Conservation (phyloP, 495 filamentous ascomycete species). For the Barbatosphaeria neglecta region DNA sequence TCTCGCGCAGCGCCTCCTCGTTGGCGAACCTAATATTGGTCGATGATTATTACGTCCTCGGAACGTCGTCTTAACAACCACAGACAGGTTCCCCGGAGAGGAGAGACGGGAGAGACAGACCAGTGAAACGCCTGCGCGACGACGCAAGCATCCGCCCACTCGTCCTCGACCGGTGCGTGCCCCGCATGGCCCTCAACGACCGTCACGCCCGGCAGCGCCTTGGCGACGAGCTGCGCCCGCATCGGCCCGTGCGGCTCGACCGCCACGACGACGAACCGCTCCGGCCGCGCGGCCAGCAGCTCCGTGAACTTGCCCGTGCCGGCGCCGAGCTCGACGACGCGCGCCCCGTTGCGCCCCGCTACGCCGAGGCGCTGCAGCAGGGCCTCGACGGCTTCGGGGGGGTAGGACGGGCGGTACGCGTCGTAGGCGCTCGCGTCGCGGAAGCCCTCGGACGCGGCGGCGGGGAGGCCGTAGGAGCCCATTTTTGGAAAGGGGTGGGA, state of each 20-base stretch:
- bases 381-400: constrained; percentile 35
- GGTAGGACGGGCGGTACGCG: constrained; percentile 50
- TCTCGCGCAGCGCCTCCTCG: constrained; percentile 40
- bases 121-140: constrained; percentile 53
- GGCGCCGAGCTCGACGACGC: constrained; percentile 49
- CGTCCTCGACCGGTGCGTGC: constrained; percentile 38
- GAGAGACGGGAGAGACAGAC: constrained; percentile 16
- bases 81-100: too few relatives aligned
- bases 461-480: constrained; percentile 11
- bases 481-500: constrained; percentile 5
- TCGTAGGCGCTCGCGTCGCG: constrained; percentile 46
- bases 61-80: too few relatives aligned
- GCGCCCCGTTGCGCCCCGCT: constrained; percentile 22
- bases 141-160: constrained; percentile 50
- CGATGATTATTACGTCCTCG: too few relatives aligned
- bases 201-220: constrained; percentile 36
- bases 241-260: constrained; percentile 53
- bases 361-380: constrained; percentile 40
- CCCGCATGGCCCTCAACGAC: constrained; percentile 43
- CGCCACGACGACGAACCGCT: constrained; percentile 44
- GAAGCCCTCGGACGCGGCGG: constrained; percentile 36
- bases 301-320: constrained; percentile 61
- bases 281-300: constrained; percentile 36
- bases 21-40: constrained; percentile 44
- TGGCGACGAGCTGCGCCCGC: constrained; percentile 42